These are phyloP conservation scores for Rhodomyrtus tomentosa DNA, from an alignment of 345 rosid genomes.

Conservation along the genomic window DNA sequence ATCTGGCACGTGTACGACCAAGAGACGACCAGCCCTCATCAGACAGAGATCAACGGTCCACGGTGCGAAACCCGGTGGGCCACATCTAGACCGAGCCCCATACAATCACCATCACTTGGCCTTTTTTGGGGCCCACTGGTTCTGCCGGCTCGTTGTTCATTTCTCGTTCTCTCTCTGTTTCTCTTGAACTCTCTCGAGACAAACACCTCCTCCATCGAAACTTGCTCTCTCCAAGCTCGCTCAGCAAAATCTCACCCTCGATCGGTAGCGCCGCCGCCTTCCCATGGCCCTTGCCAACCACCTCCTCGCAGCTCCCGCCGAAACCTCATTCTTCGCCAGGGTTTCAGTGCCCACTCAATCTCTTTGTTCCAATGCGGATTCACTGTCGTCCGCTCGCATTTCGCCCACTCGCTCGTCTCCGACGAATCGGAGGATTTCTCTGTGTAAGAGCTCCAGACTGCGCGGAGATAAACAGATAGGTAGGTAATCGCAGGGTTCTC, in stretches of 20 bases:
- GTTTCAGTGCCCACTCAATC: slow-evolving; percentile 7
- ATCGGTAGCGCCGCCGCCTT: neutral
- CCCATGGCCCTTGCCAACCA: slow-evolving; percentile 55
- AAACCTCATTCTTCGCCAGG: slow-evolving; percentile 13
- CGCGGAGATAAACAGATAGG: neutral
- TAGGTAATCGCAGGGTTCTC: neutral
- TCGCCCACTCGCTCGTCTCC: neutral
- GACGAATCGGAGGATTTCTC: neutral
- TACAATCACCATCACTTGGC: neutral
- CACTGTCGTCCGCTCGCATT: slow-evolving; percentile 2
- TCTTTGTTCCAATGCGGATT: neutral
- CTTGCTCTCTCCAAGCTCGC: neutral
- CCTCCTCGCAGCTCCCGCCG: slow-evolving; percentile 35
- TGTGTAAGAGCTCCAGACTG: neutral
- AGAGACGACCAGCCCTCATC: neutral
- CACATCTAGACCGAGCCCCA: neutral
- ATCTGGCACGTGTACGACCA: neutral
- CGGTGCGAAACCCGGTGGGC: neutral
- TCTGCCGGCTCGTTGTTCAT: no score
- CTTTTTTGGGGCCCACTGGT: neutral
- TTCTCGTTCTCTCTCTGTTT: neutral
- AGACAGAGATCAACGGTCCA: neutral
- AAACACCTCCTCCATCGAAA: neutral
- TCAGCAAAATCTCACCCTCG: neutral
- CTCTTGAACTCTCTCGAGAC: neutral